phyloP scores from a whole-genome alignment of 768 basidiomycete genomes.

The Pholiota molesta region DNA sequence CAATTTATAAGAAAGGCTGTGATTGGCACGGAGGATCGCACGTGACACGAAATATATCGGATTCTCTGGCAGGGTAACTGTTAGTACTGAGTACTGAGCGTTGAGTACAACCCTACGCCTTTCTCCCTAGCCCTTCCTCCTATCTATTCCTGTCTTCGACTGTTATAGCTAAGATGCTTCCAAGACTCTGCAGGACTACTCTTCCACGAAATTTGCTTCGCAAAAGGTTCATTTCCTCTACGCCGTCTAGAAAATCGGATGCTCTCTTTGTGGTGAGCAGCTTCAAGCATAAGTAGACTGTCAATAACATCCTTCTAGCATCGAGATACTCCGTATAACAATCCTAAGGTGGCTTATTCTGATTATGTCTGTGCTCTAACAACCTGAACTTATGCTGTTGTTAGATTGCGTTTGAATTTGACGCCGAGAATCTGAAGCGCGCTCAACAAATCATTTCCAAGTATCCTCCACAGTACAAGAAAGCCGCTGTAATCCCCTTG shows the following conservation, averaged over 20 bases:
- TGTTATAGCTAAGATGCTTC: slow-evolving; percentile 18
- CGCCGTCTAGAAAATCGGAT: slow-evolving; percentile 64
- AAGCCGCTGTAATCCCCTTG: slow-evolving; percentile 95
- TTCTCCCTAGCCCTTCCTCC: not conserved
- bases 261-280: slow-evolving; percentile 80
- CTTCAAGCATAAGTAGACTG: slow-evolving; percentile 11
- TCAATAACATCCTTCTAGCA: slow-evolving; percentile 57
- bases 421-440: slow-evolving; percentile 77
- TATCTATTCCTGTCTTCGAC: not conserved
- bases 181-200: slow-evolving; percentile 21
- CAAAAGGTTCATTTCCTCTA: slow-evolving; percentile 44
- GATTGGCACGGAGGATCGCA: not conserved
- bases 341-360: slow-evolving; percentile 64
- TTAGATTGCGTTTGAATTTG: slow-evolving; percentile 91
- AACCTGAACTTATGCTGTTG: not conserved
- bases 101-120: not conserved
- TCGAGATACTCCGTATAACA: slow-evolving; percentile 93
- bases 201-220: slow-evolving; percentile 18
- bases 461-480: slow-evolving; percentile 98
- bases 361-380: not conserved
- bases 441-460: slow-evolving; percentile 89
- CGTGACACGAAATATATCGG: slow-evolving; percentile 14
- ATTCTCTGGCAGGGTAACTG: not conserved
- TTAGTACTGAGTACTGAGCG: not conserved
- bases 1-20: not conserved